Evolutionary conservation across 495 filamentous ascomycete species (phyloP).

Genomic region (Pyrenula massariospora): DNA sequence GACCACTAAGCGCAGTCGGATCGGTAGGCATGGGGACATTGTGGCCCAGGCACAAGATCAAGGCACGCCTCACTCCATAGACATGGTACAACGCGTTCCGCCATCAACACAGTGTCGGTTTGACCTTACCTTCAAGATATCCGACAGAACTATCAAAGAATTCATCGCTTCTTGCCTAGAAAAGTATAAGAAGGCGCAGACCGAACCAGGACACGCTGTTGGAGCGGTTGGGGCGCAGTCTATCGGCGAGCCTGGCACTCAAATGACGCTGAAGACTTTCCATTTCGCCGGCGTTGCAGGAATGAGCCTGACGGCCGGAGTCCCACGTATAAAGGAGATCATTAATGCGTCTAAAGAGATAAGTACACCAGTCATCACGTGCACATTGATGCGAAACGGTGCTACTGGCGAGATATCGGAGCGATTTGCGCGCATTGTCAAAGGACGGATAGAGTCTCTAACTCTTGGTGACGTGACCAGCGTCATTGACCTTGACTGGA

Average conservation of each 20-base stretch:
- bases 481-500: slow-evolving; percentile 16
- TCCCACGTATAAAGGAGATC: slow-evolving; percentile 99
- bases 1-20: background rate
- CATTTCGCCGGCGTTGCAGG: slow-evolving; percentile 99
- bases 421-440: slow-evolving; percentile 60
- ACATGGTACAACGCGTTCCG: background rate
- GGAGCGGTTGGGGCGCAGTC: slow-evolving; percentile 95
- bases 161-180: slow-evolving; percentile 76
- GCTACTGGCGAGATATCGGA: slow-evolving; percentile 41
- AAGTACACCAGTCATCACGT: slow-evolving; percentile 86
- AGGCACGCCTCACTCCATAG: background rate
- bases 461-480: slow-evolving; percentile 54
- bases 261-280: slow-evolving; percentile 99
- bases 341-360: slow-evolving; percentile 93
- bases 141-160: slow-evolving; percentile 50
- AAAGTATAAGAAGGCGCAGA: slow-evolving; percentile 81
- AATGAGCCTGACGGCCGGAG: slow-evolving; percentile 98
- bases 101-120: slow-evolving; percentile 1
- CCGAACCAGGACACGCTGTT: slow-evolving; percentile 93
- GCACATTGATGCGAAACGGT: slow-evolving; percentile 59
- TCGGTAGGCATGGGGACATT: background rate
- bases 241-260: slow-evolving; percentile 95
- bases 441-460: slow-evolving; percentile 69
- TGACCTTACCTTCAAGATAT: slow-evolving; percentile 72
- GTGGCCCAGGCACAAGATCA: background rate